These are phyloP conservation scores for Aspergillus clavatus DNA, from an alignment of 2,329 filamentous ascomycete species.

Conservation along the genomic window DNA sequence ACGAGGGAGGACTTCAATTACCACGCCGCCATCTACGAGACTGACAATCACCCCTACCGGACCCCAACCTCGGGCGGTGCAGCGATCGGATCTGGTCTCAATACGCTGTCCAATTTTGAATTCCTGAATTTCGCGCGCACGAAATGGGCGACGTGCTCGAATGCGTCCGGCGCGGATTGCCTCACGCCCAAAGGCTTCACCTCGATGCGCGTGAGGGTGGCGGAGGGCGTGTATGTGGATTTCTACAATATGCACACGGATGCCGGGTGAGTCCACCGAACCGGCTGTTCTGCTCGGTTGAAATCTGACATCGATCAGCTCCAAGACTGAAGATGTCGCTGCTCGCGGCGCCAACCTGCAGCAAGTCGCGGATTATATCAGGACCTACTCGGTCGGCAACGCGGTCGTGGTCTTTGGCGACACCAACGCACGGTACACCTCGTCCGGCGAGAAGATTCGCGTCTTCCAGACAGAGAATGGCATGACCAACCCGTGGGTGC, in stretches of 20 bases:
- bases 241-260: conserved; percentile 65
- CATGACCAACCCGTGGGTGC: conserved; percentile 57
- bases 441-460: conserved; percentile 49
- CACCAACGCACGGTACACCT: conserved; percentile 61
- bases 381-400: conserved; percentile 53
- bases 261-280: conserved; percentile 45
- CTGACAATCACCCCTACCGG: conserved; percentile 48
- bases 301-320: conserved; percentile 22
- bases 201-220: conserved; percentile 56
- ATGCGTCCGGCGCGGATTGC: conserved; percentile 55
- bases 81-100: conserved; percentile 59
- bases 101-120: conserved; percentile 56
- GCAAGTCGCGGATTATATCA: conserved; percentile 57
- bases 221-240: conserved; percentile 54
- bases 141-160: conserved; percentile 52
- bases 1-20: conserved; percentile 58
- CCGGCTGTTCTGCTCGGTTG: not conserved
- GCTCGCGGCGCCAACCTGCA: conserved; percentile 57
- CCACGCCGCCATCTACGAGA: conserved; percentile 58
- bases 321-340: conserved; percentile 47
- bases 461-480: conserved; percentile 50
- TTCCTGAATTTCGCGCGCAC: conserved; percentile 54
- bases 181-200: conserved; percentile 67
- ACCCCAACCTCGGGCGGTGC: conserved; percentile 63
- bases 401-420: conserved; percentile 62